Conservation (phyloP, 2,329 filamentous ascomycete genomes). For the Diaporthe caulivora region DNA sequence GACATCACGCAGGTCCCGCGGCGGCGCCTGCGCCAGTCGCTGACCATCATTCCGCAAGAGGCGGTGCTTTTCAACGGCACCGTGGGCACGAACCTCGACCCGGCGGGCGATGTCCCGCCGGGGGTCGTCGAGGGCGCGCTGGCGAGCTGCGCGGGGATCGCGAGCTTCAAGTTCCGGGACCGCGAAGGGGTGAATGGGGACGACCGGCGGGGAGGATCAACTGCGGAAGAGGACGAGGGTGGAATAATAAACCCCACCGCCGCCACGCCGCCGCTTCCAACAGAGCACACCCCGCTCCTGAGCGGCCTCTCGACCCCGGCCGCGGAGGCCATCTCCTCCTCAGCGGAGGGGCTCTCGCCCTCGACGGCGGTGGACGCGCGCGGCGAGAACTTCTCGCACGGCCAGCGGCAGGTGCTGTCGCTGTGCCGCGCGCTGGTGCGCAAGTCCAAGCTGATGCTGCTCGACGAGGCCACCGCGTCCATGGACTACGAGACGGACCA, state of each 20-base stretch:
- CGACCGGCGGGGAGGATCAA: constrained; percentile 36
- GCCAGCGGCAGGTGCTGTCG: constrained; percentile 70
- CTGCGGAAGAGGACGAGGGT: constrained; percentile 27
- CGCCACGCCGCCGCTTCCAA: neutral
- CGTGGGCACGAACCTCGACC: constrained; percentile 72
- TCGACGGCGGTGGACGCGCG: constrained; percentile 63
- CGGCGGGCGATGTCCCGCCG: constrained; percentile 68
- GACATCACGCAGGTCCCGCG: constrained; percentile 50
- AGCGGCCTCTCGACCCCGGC: constrained; percentile 25
- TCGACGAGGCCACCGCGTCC: constrained; percentile 71
- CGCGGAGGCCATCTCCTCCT: constrained; percentile 41
- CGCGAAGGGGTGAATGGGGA: constrained; percentile 46
- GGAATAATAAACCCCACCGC: neutral
- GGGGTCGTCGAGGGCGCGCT: constrained; percentile 69
- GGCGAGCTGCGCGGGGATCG: constrained; percentile 71
- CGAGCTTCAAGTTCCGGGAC: constrained; percentile 58
- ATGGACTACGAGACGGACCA: constrained; percentile 71
- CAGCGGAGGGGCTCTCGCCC: constrained; percentile 51
- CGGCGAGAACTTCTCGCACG: constrained; percentile 69
- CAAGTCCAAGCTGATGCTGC: constrained; percentile 66
- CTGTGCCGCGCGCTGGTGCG: constrained; percentile 68
- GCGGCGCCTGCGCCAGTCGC: constrained; percentile 50
- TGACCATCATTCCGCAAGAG: constrained; percentile 56
- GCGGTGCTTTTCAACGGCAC: constrained; percentile 51
- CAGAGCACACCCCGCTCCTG: constrained; percentile 40